Base-by-base conservation (phyloP, 2,329 filamentous ascomycete species). In the Acarospora socialis region DNA sequence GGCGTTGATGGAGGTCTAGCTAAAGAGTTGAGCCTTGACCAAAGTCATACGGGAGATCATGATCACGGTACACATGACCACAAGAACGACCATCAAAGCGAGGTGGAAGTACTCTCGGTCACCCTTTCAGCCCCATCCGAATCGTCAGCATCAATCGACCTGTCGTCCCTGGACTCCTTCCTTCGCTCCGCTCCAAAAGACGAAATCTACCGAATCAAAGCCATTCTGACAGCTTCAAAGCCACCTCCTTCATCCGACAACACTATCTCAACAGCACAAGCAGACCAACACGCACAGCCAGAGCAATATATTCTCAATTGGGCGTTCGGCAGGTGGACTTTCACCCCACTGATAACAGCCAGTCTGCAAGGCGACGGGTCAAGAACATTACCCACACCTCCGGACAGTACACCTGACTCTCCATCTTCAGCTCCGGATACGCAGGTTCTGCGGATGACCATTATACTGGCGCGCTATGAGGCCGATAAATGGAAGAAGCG, bases 321-420 rank as follows among this genome's bases (percentile, higher is more conserved):
- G 90, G 90, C 90, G 0, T 98, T 98, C 57, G 84, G 84, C 1
- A 70, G 90, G 18, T 98, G 90, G 87, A 92, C 75, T 0, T 93
- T 87, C 49, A 92, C 84, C 2, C 65, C 70, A 4, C 59, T 75
- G 12, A 47, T 51, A 16, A 46, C 48, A 1, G 45, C 18, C 13
- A 52, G 31, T 45, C 43, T 2, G 46, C 50, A 3, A 51, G 53
- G 16, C 41, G 48, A 4, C 13, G 24, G 19, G 12, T 32, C 12
- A 9, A 14, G 23, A 22, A 37, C 29, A 28, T 36, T 32, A 30
- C 21, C 27, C n/a, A 25, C 34, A 3, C 24, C 28, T n/a, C 15
- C 20, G 18, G 26, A 21, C 2, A 13, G 13, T 17, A 21, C 17
- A 12, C 21, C 24, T 9, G n/a, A 23, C 23, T 36, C 32, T 5